Conservation (phyloP, 306 rosid species). For the Dryas octopetala region DNA sequence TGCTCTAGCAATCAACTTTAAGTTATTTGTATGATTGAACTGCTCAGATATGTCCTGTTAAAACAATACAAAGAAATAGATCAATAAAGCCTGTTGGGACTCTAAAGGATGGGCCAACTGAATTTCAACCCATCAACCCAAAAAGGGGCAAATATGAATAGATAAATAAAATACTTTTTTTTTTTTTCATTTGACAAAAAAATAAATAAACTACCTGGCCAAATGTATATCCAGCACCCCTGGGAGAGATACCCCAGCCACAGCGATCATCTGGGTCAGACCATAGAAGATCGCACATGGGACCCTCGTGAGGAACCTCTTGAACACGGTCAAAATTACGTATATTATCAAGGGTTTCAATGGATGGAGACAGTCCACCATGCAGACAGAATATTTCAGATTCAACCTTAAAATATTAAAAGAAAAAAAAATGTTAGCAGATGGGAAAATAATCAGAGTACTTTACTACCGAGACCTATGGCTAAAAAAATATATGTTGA, state of each 20-base stretch:
- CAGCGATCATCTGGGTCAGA: conserved; percentile 97
- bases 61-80: conserved; percentile 18
- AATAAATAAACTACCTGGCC: conserved; percentile 62
- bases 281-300: conserved; percentile 97
- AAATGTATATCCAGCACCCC: conserved; percentile 95
- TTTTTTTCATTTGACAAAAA: too few relatives aligned
- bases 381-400: conserved; percentile 94
- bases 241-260: conserved; percentile 97
- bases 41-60: conserved; percentile 91
- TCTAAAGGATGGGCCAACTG: not conserved
- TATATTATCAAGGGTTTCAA: conserved; percentile 88
- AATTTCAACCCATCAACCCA: not conserved
- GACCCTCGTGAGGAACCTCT: conserved; percentile 98
- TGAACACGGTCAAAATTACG: conserved; percentile 96
- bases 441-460: not conserved
- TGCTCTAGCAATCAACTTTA: conserved; percentile 95
- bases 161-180: not conserved
- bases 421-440: not conserved
- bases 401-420: conserved; percentile 58
- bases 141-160: not conserved
- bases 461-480: not conserved
- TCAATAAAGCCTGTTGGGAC: not conserved
- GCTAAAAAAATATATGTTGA: not conserved
- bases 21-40: conserved; percentile 85
- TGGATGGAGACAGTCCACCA: conserved; percentile 93